Conservation (phyloP, 805 yeast genomes). For the Brettanomyces custersianus region DNA sequence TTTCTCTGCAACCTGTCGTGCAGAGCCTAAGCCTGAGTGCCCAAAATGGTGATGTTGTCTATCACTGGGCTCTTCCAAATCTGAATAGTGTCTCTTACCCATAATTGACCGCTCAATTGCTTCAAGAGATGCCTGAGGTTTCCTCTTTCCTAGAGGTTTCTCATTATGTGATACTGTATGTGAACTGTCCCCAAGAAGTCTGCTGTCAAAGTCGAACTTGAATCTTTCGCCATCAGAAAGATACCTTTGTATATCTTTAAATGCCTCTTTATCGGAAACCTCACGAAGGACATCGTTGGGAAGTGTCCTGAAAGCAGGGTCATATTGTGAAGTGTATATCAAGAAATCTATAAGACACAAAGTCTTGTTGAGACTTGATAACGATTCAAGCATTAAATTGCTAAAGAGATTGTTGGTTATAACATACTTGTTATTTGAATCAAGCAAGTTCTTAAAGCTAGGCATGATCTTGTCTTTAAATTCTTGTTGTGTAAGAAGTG, state of each 20-base stretch:
- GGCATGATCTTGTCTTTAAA: conserved; percentile 16
- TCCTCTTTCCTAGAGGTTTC: conserved; percentile 2
- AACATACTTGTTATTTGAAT: conserved; percentile 10
- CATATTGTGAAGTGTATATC: conserved; percentile 14
- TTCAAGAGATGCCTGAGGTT: conserved; percentile 3
- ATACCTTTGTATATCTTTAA: conserved; percentile 7
- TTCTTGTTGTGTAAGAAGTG: conserved; percentile 13
- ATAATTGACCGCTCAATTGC: conserved; percentile 2
- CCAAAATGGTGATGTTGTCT: too few relatives aligned
- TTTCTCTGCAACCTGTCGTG: neutral
- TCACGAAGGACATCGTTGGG: conserved; percentile 15
- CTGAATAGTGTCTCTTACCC: conserved; percentile 1
- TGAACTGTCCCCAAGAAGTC: conserved; percentile 1
- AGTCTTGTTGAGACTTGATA: conserved; percentile 8
- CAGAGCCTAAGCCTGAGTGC: neutral
- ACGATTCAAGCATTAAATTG: conserved; percentile 3
- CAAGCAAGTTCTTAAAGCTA: conserved; percentile 9
- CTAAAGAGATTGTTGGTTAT: conserved; percentile 11
- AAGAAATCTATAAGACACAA: conserved; percentile 19
- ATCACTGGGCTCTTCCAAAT: neutral
- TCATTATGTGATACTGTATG: neutral
- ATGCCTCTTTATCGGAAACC: conserved; percentile 5
- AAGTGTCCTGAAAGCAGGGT: conserved; percentile 13
- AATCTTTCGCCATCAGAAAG: conserved; percentile 14
- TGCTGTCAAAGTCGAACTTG: conserved; percentile 13